Percentiles rank a stretch among this genome's conserved stretches.
Evolutionary conservation across 768 basidiomycete species (phyloP).

Genomic region (Boletus reticulatus): DNA sequence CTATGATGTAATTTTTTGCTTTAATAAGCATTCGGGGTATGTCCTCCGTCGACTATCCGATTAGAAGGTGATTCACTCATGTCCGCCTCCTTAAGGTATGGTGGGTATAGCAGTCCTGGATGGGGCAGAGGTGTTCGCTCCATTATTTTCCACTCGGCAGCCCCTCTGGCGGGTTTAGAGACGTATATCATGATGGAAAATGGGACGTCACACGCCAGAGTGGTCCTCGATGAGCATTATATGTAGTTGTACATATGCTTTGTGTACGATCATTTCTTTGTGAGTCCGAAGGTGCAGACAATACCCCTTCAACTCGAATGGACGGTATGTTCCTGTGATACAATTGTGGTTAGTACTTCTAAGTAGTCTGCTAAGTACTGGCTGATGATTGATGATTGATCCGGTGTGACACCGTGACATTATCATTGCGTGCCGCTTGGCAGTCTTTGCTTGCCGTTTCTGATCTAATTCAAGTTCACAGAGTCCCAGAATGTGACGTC

Average conservation of each 20-base stretch:
- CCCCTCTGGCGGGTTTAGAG: constrained; percentile 45
- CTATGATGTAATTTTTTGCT: constrained; percentile 68
- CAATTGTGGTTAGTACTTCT: too few species aligned
- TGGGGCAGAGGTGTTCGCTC: constrained; percentile 72
- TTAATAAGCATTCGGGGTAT: constrained; percentile 73
- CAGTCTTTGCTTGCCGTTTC: too few species aligned
- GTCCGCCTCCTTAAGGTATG: constrained; percentile 46
- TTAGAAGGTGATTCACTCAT: neutral
- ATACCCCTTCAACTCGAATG: too few species aligned
- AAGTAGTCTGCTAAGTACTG: too few species aligned
- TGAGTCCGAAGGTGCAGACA: too few species aligned
- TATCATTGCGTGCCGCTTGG: neutral
- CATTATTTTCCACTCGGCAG: constrained; percentile 51
- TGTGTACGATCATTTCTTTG: too few species aligned
- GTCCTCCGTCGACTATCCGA: neutral
- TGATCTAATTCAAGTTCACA: too few species aligned
- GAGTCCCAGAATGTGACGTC: too few species aligned
- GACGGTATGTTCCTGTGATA: too few species aligned
- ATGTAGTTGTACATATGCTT: neutral
- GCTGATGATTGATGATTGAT: neutral
- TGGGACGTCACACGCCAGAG: constrained; percentile 54
- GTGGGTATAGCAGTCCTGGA: constrained; percentile 47
- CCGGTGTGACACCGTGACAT: neutral
- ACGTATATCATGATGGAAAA: constrained; percentile 67
- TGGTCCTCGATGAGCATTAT: constrained; percentile 47